Evolutionary conservation across 805 yeast species (phyloP).

Genomic region (Candida taoyuanica): DNA sequence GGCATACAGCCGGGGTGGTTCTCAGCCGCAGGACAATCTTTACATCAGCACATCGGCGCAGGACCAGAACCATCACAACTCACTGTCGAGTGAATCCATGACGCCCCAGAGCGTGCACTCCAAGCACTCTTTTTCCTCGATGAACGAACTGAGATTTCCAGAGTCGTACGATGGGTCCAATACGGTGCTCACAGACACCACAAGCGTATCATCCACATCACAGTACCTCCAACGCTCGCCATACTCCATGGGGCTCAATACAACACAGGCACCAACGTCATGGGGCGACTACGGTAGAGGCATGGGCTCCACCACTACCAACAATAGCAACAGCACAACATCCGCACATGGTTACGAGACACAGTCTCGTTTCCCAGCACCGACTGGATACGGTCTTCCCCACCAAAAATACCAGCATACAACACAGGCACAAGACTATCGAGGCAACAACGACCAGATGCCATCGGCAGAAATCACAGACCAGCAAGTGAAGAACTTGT

Average conservation of each 20-base stretch:
- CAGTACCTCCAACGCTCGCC: constrained; percentile 1
- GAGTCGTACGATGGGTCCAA: constrained; percentile 2
- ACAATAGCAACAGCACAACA: no score
- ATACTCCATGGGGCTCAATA: neutral
- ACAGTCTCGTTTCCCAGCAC: neutral
- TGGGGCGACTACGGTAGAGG: neutral
- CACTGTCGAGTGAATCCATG: constrained; percentile 2
- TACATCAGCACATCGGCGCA: neutral
- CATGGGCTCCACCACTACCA: neutral
- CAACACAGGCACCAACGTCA: no score
- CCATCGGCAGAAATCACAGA: constrained; percentile 5
- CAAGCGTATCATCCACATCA: neutral
- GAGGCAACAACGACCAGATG: neutral
- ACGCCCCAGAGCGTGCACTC: constrained; percentile 10
- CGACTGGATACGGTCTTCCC: neutral
- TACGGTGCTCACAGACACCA: neutral
- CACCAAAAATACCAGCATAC: neutral
- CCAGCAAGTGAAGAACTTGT: constrained; percentile 10
- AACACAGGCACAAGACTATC: neutral
- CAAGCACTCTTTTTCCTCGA: constrained; percentile 9
- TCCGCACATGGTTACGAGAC: no score
- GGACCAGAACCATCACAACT: neutral
- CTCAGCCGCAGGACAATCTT: neutral
- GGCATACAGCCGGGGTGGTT: constrained; percentile 1
- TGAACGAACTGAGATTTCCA: constrained; percentile 9